These are phyloP conservation scores for Haplosporangium sp. DNA, from an alignment of 371 early-diverging fungal genomes.

Conservation along the genomic window DNA sequence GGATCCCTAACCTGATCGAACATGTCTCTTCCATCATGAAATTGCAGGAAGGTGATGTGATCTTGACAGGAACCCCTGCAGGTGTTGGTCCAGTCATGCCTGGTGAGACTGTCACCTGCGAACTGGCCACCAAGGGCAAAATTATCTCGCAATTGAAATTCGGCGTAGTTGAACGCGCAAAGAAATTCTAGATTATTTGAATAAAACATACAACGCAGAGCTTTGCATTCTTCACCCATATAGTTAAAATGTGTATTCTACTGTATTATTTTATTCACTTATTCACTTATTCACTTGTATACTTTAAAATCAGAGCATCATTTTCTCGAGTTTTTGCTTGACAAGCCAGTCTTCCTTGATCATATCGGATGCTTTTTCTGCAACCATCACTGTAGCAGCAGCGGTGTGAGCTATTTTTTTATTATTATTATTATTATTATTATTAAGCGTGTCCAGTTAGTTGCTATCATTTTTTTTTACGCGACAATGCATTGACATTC, in stretches of 20 bases:
- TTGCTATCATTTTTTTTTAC: too few species aligned
- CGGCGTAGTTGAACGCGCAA: slow-evolving; percentile 30
- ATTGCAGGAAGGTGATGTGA: slow-evolving; percentile 84
- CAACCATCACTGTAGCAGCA: slow-evolving; percentile 47
- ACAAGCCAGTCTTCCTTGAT: slow-evolving; percentile 48
- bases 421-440: not conserved
- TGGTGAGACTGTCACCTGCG: slow-evolving; percentile 78
- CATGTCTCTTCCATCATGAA: slow-evolving; percentile 88
- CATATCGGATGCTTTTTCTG: slow-evolving; percentile 50
- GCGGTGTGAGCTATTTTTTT: slow-evolving; percentile 35
- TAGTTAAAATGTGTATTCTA: too few species aligned
- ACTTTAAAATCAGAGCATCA: too few species aligned
- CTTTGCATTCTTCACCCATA: too few species aligned
- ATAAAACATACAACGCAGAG: too few species aligned
- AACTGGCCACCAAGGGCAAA: slow-evolving; percentile 27
- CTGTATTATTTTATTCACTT: too few species aligned
- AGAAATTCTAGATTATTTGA: not conserved
- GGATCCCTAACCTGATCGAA: slow-evolving; percentile 80
- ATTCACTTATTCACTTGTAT: too few species aligned
- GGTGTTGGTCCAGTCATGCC: slow-evolving; percentile 89
- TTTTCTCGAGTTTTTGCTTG: not conserved
- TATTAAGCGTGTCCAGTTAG: too few species aligned
- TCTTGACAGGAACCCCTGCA: slow-evolving; percentile 67
- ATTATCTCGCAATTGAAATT: slow-evolving; percentile 31
- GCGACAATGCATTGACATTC: too few species aligned